Base-by-base conservation (phyloP, 116 monocot species). In the Iris pallida region DNA sequence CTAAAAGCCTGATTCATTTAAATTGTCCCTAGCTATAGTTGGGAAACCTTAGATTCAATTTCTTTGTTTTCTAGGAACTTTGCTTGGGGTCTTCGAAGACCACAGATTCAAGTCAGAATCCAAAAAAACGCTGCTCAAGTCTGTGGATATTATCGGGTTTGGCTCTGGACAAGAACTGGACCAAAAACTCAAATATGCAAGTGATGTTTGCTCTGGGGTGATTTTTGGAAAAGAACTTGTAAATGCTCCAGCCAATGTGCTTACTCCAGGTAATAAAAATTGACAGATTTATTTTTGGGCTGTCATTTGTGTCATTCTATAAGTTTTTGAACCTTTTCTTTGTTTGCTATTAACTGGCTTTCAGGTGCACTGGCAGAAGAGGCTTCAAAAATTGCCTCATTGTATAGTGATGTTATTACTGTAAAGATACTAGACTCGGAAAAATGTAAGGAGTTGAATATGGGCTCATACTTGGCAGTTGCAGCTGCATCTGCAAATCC, bases 181-280 rank as follows among this genome's bases (percentile, higher is more conserved):
- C 15, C 7, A 82, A 70, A 87, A 90, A 51, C 68, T 90, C 18
- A 82, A 87, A 59, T 82, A 85, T 85, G 87, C 94, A 19, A 83
- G 48, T 66, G 71, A 90, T 75, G 76, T 94, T 68, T 79, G 82
- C 64, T 76, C 86, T 20, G 94, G 94, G 4, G 86, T 90, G 56
- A 89, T 94, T 57, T 90, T 94, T 61, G 94, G 90, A 16, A 86
- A 71, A 69, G 94, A 94, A 71, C 94, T 94, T 71, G 93, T 94
- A 17, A 94, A 94, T 85, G 81, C 93, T 65, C 90, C 94, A 49
- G 94, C 94, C 0, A 94, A 94, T 90, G 94, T 94, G 48, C 90
- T 90, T 48, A 94, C 90, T 8, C 94, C 94, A 76, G 89, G 93
- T 93, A 46, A 47, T 75, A 76, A 48, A 64, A 18, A 48, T 47